Conservation (phyloP, 352 stramenopile genomes). For the Phytophthora hibernalis region DNA sequence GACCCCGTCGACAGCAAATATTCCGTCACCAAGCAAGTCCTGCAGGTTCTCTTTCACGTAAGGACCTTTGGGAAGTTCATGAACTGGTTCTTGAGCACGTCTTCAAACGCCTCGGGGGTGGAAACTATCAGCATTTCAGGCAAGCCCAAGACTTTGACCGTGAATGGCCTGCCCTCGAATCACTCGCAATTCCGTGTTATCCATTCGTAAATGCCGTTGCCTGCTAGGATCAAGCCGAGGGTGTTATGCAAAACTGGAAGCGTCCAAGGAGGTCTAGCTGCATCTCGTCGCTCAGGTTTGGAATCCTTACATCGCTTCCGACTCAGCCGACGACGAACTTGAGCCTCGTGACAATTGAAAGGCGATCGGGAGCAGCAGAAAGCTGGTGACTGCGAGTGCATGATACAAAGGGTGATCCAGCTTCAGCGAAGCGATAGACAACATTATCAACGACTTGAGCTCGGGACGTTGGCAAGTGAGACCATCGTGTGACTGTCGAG, state of each 20-base stretch:
- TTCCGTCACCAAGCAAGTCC: slow-evolving; percentile 71
- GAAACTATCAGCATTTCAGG: slow-evolving; percentile 33
- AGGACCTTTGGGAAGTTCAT: slow-evolving; percentile 73
- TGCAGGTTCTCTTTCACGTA: slow-evolving; percentile 37
- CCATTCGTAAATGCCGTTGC: slow-evolving; percentile 27
- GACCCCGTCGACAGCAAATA: slow-evolving; percentile 69
- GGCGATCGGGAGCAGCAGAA: slow-evolving; percentile 25
- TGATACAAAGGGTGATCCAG: slow-evolving; percentile 14
- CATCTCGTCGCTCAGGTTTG: slow-evolving; percentile 15
- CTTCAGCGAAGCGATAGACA: slow-evolving; percentile 25
- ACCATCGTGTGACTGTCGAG: slow-evolving; percentile 8
- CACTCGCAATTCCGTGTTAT: slow-evolving; percentile 15
- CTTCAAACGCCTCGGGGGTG: slow-evolving; percentile 43
- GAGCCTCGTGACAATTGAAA: slow-evolving; percentile 19
- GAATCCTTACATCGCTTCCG: slow-evolving; percentile 10
- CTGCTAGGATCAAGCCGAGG: slow-evolving; percentile 5
- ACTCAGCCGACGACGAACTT: slow-evolving; percentile 1
- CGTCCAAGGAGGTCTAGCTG: slow-evolving; percentile 18
- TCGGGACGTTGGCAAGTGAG: slow-evolving; percentile 14
- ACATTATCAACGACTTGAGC: slow-evolving; percentile 12
- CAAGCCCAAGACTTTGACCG: slow-evolving; percentile 41
- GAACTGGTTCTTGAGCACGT: slow-evolving; percentile 69
- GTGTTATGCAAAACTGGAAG: slow-evolving; percentile 33
- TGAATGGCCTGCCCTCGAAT: slow-evolving; percentile 45
- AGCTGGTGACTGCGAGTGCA: slow-evolving; percentile 14